Evolutionary conservation across 768 basidiomycete genomes (phyloP).

Genomic region (Auricularia sp.): DNA sequence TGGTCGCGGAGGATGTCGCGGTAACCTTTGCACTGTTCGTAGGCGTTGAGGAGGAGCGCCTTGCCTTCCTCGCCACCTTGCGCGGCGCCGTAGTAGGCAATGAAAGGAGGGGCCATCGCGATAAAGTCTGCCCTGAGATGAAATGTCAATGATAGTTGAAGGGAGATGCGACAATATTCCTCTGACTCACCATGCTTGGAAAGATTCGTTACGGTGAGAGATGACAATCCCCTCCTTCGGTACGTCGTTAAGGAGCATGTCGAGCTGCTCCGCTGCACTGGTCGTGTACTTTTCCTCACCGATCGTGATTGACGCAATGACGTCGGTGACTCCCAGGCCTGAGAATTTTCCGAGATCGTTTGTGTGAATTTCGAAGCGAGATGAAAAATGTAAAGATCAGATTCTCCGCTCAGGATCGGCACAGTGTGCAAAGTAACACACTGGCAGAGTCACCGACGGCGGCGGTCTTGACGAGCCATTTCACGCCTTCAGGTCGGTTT

Average conservation of each 20-base stretch:
- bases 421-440: neutral
- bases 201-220: neutral
- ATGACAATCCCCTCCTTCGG: conserved; percentile 14
- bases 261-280: conserved; percentile 14
- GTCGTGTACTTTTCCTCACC: conserved; percentile 8
- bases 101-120: conserved; percentile 25
- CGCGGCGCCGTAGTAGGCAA: conserved; percentile 23
- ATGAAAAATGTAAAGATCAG: neutral
- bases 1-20: conserved; percentile 11
- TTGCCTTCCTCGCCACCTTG: conserved; percentile 18
- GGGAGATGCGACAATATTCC: conserved; percentile 3
- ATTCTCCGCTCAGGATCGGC: neutral
- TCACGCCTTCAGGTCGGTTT: neutral
- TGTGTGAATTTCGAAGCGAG: no score
- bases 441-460: conserved; percentile 22
- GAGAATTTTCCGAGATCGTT: neutral
- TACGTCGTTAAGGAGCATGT: conserved; percentile 9
- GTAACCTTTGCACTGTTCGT: conserved; percentile 19
- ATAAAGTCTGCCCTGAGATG: conserved; percentile 13
- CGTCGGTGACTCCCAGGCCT: conserved; percentile 9
- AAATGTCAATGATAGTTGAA: conserved; percentile 8
- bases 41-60: conserved; percentile 12
- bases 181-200: neutral
- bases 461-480: conserved; percentile 12
- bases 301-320: conserved; percentile 8